These are phyloP conservation scores for Candida dendrica DNA, from an alignment of 805 yeast genomes.

Conservation along the genomic window DNA sequence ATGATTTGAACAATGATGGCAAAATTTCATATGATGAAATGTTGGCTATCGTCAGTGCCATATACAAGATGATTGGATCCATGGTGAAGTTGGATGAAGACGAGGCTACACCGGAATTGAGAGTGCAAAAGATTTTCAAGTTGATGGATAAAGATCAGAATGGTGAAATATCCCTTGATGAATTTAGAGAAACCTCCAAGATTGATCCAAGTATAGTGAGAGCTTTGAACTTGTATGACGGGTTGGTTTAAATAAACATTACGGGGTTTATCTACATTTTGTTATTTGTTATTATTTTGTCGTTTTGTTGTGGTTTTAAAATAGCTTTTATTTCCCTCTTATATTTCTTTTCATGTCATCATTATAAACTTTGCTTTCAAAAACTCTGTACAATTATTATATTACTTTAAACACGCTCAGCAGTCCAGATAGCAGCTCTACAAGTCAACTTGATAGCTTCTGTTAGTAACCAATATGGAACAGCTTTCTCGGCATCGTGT, in stretches of 20 bases:
- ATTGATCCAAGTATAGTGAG: conserved; percentile 69
- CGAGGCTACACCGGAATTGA: conserved; percentile 84
- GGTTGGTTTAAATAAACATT: conserved; percentile 44
- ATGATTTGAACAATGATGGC: conserved; percentile 80
- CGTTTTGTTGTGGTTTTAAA: not conserved
- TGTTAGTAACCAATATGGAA: conserved; percentile 83
- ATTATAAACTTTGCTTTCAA: not conserved
- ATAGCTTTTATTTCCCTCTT: not conserved
- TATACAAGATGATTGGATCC: conserved; percentile 92
- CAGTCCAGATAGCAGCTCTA: conserved; percentile 83
- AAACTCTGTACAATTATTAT: not conserved
- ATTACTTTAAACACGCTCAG: conserved; percentile 60
- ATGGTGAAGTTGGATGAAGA: conserved; percentile 86
- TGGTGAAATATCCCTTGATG: conserved; percentile 69
- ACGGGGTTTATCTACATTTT: not conserved
- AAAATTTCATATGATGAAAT: conserved; percentile 70
- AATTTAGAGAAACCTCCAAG: conserved; percentile 75
- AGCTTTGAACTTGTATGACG: conserved; percentile 76
- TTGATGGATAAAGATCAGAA: conserved; percentile 65
- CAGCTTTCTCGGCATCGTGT: conserved; percentile 87
- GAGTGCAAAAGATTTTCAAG: conserved; percentile 76
- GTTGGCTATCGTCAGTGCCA: conserved; percentile 70
- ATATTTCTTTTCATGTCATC: not conserved
- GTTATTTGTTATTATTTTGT: too few relatives aligned
- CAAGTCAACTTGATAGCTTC: conserved; percentile 82